Evolutionary conservation across 108 stramenopile genomes (phyloP).

Genomic region (Conticribra weissflogii): DNA sequence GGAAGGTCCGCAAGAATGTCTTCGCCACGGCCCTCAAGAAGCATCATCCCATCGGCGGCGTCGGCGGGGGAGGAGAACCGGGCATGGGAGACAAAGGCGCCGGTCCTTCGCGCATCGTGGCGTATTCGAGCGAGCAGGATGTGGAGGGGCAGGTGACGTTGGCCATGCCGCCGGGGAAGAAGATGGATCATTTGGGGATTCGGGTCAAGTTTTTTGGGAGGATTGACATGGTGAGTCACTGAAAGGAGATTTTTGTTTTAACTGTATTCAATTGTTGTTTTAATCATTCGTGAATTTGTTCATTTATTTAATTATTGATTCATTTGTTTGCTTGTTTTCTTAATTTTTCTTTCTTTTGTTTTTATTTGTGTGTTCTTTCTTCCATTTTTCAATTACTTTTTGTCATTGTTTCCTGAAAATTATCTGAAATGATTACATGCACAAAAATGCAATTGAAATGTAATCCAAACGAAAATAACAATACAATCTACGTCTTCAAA

Average conservation of each 20-base stretch:
- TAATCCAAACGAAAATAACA: too few relatives aligned
- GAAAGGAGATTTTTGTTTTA: neutral
- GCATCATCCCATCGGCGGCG: too few relatives aligned
- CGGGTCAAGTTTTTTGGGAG: constrained; percentile 97
- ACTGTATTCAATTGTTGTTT: neutral
- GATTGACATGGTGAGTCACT: constrained; percentile 88
- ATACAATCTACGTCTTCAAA: constrained; percentile 52
- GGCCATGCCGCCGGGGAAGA: constrained; percentile 89
- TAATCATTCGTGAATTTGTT: neutral
- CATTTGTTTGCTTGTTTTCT: too few relatives aligned
- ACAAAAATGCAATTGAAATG: too few relatives aligned
- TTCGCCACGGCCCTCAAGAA: constrained; percentile 81
- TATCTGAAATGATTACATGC: neutral
- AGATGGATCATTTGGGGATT: constrained; percentile 96
- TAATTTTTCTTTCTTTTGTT: too few relatives aligned
- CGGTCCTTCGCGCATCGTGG: constrained; percentile 44
- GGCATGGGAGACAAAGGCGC: too few relatives aligned
- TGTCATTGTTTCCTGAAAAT: neutral
- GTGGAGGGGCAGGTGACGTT: constrained; percentile 88
- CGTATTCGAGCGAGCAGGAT: constrained; percentile 69
- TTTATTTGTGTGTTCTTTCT: too few relatives aligned
- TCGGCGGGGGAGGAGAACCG: too few relatives aligned
- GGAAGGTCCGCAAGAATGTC: constrained; percentile 86
- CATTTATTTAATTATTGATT: too few relatives aligned
- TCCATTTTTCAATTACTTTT: neutral